These are phyloP conservation scores for Medicago truncatula DNA, from an alignment of 306 rosid species.

Conservation along the genomic window DNA sequence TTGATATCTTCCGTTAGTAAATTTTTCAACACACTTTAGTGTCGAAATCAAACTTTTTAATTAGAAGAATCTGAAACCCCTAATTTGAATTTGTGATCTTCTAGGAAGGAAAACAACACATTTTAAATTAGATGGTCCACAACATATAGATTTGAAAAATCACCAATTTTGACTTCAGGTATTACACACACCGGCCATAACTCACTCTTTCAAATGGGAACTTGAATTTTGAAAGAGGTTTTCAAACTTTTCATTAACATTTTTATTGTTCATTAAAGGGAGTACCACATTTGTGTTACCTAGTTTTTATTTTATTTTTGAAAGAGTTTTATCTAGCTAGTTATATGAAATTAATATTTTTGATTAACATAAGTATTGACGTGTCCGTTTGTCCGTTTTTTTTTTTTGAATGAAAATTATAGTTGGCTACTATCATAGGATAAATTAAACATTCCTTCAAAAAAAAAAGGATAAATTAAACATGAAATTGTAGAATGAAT, in stretches of 20 bases:
- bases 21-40: not conserved
- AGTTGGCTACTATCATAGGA: too few relatives aligned
- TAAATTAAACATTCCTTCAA: too few relatives aligned
- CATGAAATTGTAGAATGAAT: too few relatives aligned
- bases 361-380: too few relatives aligned
- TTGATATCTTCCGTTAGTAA: not conserved
- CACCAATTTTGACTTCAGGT: slow-evolving; percentile 46
- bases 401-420: too few relatives aligned
- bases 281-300: slow-evolving; percentile 40
- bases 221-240: slow-evolving; percentile 18
- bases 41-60: not conserved
- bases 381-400: too few relatives aligned
- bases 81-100: slow-evolving; percentile 23
- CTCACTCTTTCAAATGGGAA: not conserved
- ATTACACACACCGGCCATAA: slow-evolving; percentile 18
- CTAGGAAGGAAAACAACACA: slow-evolving; percentile 22
- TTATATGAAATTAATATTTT: too few relatives aligned
- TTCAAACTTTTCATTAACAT: not conserved
- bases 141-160: slow-evolving; percentile 29
- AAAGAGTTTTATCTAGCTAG: too few relatives aligned
- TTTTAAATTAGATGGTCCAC: slow-evolving; percentile 23
- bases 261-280: slow-evolving; percentile 7
- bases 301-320: too few relatives aligned
- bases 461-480: too few relatives aligned
- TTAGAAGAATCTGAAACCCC: not conserved